Conservation (phyloP, 768 basidiomycete species). For the Fibroporia radiculosa region DNA sequence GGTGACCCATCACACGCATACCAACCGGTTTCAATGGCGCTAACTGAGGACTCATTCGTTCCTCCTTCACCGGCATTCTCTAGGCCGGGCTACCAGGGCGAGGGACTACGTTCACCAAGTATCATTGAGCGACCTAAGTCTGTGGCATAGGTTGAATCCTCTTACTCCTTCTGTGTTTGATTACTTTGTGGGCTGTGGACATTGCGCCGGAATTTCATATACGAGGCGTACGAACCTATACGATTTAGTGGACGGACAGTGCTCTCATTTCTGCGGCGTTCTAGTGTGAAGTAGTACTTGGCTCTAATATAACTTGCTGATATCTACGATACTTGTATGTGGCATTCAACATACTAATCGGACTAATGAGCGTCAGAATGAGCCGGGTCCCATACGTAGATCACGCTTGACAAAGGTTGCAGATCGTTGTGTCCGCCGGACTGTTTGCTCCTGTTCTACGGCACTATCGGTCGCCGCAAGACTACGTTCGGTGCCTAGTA, state of each 20-base stretch:
- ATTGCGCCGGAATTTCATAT: neutral
- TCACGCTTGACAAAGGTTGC: too few species aligned
- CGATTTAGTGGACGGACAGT: too few species aligned
- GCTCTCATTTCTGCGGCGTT: neutral
- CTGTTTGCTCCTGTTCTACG: constrained; percentile 15
- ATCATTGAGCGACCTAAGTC: constrained; percentile 35
- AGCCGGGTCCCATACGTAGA: too few species aligned
- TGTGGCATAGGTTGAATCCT: constrained; percentile 25
- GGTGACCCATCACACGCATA: constrained; percentile 33
- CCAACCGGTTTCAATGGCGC: constrained; percentile 60
- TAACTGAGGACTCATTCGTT: constrained; percentile 29
- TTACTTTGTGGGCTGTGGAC: constrained; percentile 2
- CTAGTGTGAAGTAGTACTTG: neutral
- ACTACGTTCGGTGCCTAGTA: constrained; percentile 19
- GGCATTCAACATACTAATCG: too few species aligned
- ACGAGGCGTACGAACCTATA: neutral
- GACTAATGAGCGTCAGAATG: too few species aligned
- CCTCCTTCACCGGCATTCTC: constrained; percentile 28
- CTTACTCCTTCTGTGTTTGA: neutral
- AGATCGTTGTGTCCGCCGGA: neutral
- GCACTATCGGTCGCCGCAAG: constrained; percentile 21
- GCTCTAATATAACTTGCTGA: neutral
- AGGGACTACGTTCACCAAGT: constrained; percentile 7
- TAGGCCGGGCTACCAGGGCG: constrained; percentile 16
- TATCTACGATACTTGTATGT: too few species aligned